A percentile compares a stretch with the other conserved stretches of the same genome.
These are phyloP conservation scores for Kodamaea kaohsiungensis DNA, from an alignment of 805 yeast species.

Conservation along the genomic window DNA sequence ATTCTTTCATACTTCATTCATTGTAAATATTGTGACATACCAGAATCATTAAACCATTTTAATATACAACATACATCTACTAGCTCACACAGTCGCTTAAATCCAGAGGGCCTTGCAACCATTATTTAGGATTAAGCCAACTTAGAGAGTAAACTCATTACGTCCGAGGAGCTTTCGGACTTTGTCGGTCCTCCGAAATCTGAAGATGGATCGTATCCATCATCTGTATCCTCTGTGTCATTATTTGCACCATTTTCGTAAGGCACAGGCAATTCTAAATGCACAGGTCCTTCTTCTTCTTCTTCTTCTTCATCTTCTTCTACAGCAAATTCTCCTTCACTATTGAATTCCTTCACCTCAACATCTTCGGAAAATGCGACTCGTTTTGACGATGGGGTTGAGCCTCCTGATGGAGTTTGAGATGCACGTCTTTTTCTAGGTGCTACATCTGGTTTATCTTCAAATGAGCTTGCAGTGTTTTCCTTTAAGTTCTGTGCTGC, in stretches of 20 bases:
- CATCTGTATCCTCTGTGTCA: slow-evolving; percentile 16
- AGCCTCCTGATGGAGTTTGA: slow-evolving; percentile 22
- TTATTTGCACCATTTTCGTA: slow-evolving; percentile 19
- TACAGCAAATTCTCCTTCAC: slow-evolving; percentile 24
- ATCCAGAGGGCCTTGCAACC: too few relatives aligned
- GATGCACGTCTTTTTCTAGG: slow-evolving; percentile 20
- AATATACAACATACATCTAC: neutral
- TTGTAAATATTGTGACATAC: neutral
- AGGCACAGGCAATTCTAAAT: slow-evolving; percentile 12
- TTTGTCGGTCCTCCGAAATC: slow-evolving; percentile 11
- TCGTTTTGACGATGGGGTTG: slow-evolving; percentile 30
- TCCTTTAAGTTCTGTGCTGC: slow-evolving; percentile 2
- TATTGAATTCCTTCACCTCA: slow-evolving; percentile 41
- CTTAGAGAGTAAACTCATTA: slow-evolving; percentile 36
- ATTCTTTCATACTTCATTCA: neutral
- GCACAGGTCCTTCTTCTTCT: neutral
- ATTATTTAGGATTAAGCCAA: slow-evolving; percentile 19
- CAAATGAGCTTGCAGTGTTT: slow-evolving; percentile 4
- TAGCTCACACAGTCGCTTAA: too few relatives aligned
- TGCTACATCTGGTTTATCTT: slow-evolving; percentile 9
- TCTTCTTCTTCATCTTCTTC: neutral
- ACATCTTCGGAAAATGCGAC: slow-evolving; percentile 46
- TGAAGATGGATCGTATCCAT: slow-evolving; percentile 23
- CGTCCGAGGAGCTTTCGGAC: slow-evolving; percentile 16
- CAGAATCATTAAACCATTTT: neutral